Conservation (phyloP, 306 rosid species). For the Malus domestica region ASM211411v1 NC_041803.1:639001-639500, state of each 20-base stretch:
- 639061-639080: rapidly evolving
- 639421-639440: slow-evolving; percentile 22
- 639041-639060: too few relatives aligned
- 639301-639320: not conserved
- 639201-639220: not conserved
- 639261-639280: not conserved
- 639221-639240: not conserved
- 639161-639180: too few relatives aligned
- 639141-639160: too few relatives aligned
- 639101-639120: too few relatives aligned
- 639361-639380: not conserved
- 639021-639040: too few relatives aligned
- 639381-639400: not conserved
- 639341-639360: not conserved
- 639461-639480: slow-evolving; percentile 44
- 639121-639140: too few relatives aligned
- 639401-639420: slow-evolving; percentile 1
- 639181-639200: not conserved
- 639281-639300: not conserved
- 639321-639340: not conserved
- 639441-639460: not conserved
- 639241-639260: not conserved
- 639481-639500: slow-evolving; percentile 58
- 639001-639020: too few relatives aligned
- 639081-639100: too few relatives aligned